A percentile compares a stretch with the other conserved stretches of the same genome.
phyloP scores from a whole-genome alignment of 805 yeast genomes.

The Barnettozyma siamensis region DNA sequence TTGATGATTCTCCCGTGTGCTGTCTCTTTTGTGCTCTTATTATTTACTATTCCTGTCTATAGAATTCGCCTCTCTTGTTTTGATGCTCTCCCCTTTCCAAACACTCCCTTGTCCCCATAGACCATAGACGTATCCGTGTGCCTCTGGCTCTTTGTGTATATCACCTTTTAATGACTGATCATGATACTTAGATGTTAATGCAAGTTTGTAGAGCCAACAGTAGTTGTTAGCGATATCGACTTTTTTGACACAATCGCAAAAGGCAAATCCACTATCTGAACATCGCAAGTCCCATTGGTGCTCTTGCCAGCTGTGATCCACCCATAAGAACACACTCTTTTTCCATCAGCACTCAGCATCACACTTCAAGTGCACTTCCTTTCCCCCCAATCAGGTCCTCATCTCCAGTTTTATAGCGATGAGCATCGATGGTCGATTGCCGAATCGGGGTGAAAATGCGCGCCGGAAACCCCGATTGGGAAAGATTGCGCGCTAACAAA shows the following conservation, averaged over 20 bases:
- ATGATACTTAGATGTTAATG: conserved; percentile 2
- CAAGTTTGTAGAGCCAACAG: neutral
- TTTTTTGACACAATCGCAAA: too few relatives aligned
- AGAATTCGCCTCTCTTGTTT: neutral
- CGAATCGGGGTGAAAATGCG: neutral
- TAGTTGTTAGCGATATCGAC: neutral
- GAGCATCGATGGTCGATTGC: neutral
- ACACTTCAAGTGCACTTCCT: too few relatives aligned
- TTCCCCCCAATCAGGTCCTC: too few relatives aligned
- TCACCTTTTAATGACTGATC: conserved; percentile 6
- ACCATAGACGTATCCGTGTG: too few relatives aligned
- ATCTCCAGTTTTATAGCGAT: neutral
- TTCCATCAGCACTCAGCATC: too few relatives aligned
- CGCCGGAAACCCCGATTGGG: neutral
- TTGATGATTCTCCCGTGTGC: conserved; percentile 19
- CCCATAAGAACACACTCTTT: too few relatives aligned
- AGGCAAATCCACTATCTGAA: too few relatives aligned
- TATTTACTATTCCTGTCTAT: neutral
- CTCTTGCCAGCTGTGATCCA: too few relatives aligned
- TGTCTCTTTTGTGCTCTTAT: neutral
- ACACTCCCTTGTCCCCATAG: too few relatives aligned
- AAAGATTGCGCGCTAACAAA: neutral
- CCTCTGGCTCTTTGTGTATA: conserved; percentile 1
- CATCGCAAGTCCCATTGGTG: too few relatives aligned
- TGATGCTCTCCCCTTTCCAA: neutral